Evolutionary conservation across 495 filamentous ascomycete genomes (phyloP).

Genomic region (Daldinia bambusicola): DNA sequence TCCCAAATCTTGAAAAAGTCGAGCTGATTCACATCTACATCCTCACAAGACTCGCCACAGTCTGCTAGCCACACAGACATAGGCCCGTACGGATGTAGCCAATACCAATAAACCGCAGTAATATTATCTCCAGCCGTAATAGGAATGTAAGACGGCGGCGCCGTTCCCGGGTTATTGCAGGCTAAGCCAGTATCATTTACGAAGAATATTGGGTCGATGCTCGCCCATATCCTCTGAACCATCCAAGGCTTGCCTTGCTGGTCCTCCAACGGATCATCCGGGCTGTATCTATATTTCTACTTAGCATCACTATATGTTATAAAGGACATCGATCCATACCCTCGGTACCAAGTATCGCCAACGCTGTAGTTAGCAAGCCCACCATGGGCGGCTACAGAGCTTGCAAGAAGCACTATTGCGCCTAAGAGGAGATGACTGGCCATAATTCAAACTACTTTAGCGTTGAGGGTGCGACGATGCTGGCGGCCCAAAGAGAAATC

Average conservation of each 20-base stretch:
- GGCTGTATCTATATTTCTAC: constrained; percentile 50
- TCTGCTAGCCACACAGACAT: constrained; percentile 61
- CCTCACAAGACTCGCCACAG: constrained; percentile 54
- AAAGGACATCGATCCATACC: constrained; percentile 44
- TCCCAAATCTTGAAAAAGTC: constrained; percentile 67
- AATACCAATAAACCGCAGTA: constrained; percentile 62
- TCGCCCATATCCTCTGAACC: constrained; percentile 55
- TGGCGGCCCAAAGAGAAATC: constrained; percentile 4
- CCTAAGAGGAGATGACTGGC: constrained; percentile 38
- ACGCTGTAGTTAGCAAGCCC: constrained; percentile 62
- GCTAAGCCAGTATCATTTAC: constrained; percentile 50
- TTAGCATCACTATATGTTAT: constrained; percentile 1
- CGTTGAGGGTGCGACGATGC: constrained; percentile 13
- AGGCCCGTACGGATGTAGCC: constrained; percentile 64
- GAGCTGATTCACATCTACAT: constrained; percentile 52
- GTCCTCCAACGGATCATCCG: constrained; percentile 45
- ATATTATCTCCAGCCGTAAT: constrained; percentile 56
- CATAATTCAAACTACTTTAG: constrained; percentile 23
- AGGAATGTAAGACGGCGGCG: constrained; percentile 57
- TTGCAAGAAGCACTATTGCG: constrained; percentile 41
- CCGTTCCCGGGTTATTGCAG: constrained; percentile 57
- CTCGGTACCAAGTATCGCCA: constrained; percentile 60
- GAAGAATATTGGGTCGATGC: constrained; percentile 59
- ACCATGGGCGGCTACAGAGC: constrained; percentile 52
- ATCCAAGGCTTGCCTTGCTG: constrained; percentile 58